Conservation (phyloP, 1,284 basidiomycete species). For the Cryptococcus sp. region DNA sequence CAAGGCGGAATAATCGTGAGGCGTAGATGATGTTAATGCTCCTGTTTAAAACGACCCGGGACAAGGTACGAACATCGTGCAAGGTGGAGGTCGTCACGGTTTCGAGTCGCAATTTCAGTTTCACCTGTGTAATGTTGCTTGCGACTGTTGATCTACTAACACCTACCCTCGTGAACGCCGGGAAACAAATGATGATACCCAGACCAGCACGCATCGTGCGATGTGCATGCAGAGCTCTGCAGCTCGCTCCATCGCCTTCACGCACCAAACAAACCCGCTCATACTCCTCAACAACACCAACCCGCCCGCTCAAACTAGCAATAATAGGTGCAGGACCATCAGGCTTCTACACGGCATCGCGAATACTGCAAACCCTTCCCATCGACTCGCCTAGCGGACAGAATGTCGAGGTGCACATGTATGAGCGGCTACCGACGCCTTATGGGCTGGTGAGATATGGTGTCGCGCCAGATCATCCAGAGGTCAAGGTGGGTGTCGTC, state of each 20-base stretch:
- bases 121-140: too few relatives aligned
- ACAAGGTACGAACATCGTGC: too few relatives aligned
- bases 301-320: conserved; percentile 50
- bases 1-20: too few relatives aligned
- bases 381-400: conserved; percentile 50
- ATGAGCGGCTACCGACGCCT: conserved; percentile 89
- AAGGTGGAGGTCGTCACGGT: too few relatives aligned
- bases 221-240: not conserved
- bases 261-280: not conserved
- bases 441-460: conserved; percentile 95
- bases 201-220: not conserved
- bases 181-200: not conserved
- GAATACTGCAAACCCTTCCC: conserved; percentile 69
- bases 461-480: conserved; percentile 97
- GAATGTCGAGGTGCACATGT: conserved; percentile 75
- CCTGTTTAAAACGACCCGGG: too few relatives aligned
- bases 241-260: not conserved
- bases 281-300: not conserved
- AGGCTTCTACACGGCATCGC: conserved; percentile 89
- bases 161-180: too few relatives aligned
- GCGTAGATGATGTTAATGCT: too few relatives aligned
- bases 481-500: conserved; percentile 77
- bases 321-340: conserved; percentile 78
- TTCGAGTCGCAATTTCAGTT: too few relatives aligned
- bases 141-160: too few relatives aligned